A percentile compares a stretch with the other conserved stretches of the same genome.
These are phyloP conservation scores for Dendrocalamus latiflorus DNA, from an alignment of 202 grass and related monocot species.

Conservation along the genomic window DNA sequence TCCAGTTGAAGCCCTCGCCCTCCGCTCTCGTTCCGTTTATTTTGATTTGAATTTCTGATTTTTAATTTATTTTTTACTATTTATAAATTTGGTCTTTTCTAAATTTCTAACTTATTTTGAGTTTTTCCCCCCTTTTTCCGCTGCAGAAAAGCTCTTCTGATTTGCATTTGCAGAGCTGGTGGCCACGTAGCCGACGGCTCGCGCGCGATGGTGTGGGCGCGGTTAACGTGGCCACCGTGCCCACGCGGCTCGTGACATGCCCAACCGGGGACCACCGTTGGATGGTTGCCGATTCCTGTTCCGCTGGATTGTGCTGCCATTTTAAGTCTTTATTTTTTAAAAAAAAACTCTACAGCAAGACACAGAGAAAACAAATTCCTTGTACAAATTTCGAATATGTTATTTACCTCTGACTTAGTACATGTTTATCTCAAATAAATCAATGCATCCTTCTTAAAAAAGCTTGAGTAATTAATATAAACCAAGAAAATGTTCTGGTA, in stretches of 20 bases:
- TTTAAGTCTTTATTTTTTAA: background rate
- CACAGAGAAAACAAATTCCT: background rate
- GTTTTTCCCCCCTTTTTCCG: no score
- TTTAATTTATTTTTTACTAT: no score
- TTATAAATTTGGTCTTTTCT: no score
- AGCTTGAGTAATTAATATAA: background rate
- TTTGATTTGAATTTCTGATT: no score
- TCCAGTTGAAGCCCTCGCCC: no score
- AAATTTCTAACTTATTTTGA: no score
- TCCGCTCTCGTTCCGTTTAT: no score
- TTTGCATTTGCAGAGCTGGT: background rate
- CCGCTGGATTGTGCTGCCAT: background rate
- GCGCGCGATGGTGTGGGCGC: no score
- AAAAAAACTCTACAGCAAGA: background rate
- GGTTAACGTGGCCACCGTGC: background rate
- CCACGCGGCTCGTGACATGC: constrained; percentile 5
- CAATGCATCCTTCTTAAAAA: background rate
- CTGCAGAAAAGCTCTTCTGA: no score
- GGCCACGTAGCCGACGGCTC: constrained; percentile 4
- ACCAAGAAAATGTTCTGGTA: background rate
- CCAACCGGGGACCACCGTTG: background rate
- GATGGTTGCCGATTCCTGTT: background rate
- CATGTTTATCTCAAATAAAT: background rate
- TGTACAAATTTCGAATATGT: background rate
- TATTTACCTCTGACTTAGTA: background rate